Percentiles rank a stretch among this genome's conserved stretches.
Conservation (phyloP, 2,329 filamentous ascomycete genomes). For the Ciborinia camelliae region DNA sequence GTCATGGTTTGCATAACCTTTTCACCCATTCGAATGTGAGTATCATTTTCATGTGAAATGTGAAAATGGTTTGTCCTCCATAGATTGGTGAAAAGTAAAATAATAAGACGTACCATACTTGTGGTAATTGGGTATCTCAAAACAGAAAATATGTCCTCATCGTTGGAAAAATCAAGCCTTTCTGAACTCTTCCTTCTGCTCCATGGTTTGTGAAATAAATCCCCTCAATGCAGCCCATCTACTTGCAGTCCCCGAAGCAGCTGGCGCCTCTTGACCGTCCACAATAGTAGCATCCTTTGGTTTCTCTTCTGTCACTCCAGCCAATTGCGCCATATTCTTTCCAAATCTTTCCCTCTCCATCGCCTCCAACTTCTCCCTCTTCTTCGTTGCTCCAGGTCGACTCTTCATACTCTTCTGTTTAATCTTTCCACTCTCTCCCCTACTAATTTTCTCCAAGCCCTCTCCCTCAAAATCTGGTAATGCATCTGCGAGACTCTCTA, state of each 20-base stretch:
- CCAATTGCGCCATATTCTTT: conserved; percentile 74
- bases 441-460: conserved; percentile 40
- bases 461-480: conserved; percentile 57
- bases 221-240: conserved; percentile 79
- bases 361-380: conserved; percentile 74
- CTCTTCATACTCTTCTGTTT: conserved; percentile 71
- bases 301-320: conserved; percentile 18
- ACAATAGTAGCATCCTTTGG: conserved; percentile 13
- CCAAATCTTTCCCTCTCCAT: conserved; percentile 82
- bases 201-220: conserved; percentile 76
- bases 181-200: conserved; percentile 75
- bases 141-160: not conserved
- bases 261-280: conserved; percentile 19
- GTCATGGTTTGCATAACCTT: conserved; percentile 9
- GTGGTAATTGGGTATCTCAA: conserved; percentile 19
- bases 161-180: conserved; percentile 22
- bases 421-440: conserved; percentile 57
- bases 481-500: conserved; percentile 75
- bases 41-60: not conserved
- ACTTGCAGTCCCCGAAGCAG: conserved; percentile 46
- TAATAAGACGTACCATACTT: conserved; percentile 19
- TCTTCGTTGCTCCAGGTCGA: conserved; percentile 75
- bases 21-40: conserved; percentile 8
- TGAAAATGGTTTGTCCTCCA: not conserved
- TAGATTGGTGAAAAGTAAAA: not conserved